These are phyloP conservation scores for Aspergillus steynii DNA, from an alignment of 495 filamentous ascomycete species.

Conservation along the genomic window DNA sequence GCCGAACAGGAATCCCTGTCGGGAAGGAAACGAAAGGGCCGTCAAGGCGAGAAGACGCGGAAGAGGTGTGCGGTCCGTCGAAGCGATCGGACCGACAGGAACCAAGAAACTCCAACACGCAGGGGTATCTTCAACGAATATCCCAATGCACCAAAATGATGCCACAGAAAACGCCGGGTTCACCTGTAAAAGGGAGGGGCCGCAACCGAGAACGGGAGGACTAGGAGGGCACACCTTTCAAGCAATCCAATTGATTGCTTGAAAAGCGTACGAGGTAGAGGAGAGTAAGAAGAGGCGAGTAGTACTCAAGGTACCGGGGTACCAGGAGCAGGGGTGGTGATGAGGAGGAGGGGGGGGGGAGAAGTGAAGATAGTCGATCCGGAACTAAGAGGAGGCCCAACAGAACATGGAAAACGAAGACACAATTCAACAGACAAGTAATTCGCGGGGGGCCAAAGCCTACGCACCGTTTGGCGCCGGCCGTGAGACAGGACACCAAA, in stretches of 20 bases:
- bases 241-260: not conserved
- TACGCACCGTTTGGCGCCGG: slow-evolving; percentile 59
- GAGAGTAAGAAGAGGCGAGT: not conserved
- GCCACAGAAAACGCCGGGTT: slow-evolving; percentile 40
- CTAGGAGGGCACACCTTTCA: not conserved
- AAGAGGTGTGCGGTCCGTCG: slow-evolving; percentile 34
- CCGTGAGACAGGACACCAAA: slow-evolving; percentile 58
- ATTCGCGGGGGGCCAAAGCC: slow-evolving; percentile 46
- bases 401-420: slow-evolving; percentile 28
- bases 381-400: slow-evolving; percentile 19
- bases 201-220: slow-evolving; percentile 23
- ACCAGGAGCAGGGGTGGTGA: not conserved
- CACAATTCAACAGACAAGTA: slow-evolving; percentile 23
- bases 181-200: slow-evolving; percentile 28
- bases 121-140: slow-evolving; percentile 44
- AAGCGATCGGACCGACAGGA: slow-evolving; percentile 32
- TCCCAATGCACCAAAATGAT: slow-evolving; percentile 37
- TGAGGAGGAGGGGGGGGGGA: slow-evolving; percentile 10
- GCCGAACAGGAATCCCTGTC: slow-evolving; percentile 29
- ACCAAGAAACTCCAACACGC: slow-evolving; percentile 37
- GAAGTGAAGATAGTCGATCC: slow-evolving; percentile 17
- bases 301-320: slow-evolving; percentile 1
- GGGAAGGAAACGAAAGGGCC: slow-evolving; percentile 36
- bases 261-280: not conserved
- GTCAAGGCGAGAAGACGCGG: slow-evolving; percentile 45